Base-by-base conservation (phyloP, 805 yeast genomes). In the Cyberlindnera subsufficiens region DNA sequence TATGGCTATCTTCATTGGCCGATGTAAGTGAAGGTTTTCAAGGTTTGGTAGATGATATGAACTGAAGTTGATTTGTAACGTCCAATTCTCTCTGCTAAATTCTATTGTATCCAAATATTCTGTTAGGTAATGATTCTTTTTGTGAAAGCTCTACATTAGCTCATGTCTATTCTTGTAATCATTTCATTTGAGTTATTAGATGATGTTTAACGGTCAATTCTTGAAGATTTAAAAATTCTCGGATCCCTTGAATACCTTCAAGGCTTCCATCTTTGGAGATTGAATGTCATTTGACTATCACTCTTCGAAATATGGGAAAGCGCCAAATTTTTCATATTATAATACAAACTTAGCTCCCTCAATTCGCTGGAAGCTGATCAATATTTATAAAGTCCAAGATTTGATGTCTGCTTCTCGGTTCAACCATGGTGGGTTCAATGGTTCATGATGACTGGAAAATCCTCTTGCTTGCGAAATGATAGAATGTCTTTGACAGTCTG, bases 391-490 rank as follows among this genome's bases (percentile, higher is more conserved):
- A 59, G 17, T 58, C 58, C 17, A 67, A 54, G 6, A 82, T 58
- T 39, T 65, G 58, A 3, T 61, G 58, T 35, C 68, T 69, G 32
- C 78, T 49, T 33, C 65, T 66, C 27, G 50, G 33, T 64, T 64
- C 20, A 71, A 45, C 50, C 70, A 78, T 30, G 83, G 80, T 6
- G 81, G 71, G 46, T 71, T 70, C 31, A 65, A 49, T 42, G 61
- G 45, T 79, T 78, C 55, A 83, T 51, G 2, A 77, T 48, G 80
- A 88, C 50, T 88, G 96, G 42, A 87, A 60, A 3, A 83, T 71
- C 6, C 80, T 81, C 42, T 67, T 71, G 38, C n/a, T 64, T 67
- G 45, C 72, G 68, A 42, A 86, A 59, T 1, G 78, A 56, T 20
- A 68, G 63, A 40, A 86, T 67, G 55, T 88, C 95, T 7, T 56